A percentile compares a stretch with the other conserved stretches of the same genome.
Evolutionary conservation across 306 rosid genomes (phyloP).

Genomic region (Quillaja saponaria): DNA sequence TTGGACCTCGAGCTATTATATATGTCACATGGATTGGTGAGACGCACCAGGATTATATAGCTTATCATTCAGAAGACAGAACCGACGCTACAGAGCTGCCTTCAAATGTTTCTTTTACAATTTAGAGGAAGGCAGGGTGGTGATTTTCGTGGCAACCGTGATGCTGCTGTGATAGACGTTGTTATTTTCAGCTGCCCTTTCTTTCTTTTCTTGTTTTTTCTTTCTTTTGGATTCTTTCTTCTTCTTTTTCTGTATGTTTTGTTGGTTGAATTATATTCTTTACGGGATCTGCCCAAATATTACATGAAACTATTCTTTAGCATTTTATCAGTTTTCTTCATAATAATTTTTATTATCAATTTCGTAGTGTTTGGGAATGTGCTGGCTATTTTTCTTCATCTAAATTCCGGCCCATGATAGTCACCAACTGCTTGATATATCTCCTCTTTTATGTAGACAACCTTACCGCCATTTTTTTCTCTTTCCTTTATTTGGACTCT

Average conservation of each 20-base stretch:
- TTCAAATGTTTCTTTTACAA: constrained; percentile 21
- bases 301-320: too few relatives aligned
- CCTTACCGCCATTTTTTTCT: too few relatives aligned
- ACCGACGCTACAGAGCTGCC: too few relatives aligned
- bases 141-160: constrained; percentile 15
- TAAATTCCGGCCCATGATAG: too few relatives aligned
- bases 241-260: constrained; percentile 6
- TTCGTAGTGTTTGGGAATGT: too few relatives aligned
- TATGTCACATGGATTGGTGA: constrained; percentile 20
- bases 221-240: too few relatives aligned
- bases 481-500: too few relatives aligned
- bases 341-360: too few relatives aligned
- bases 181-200: constrained; percentile 24
- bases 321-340: too few relatives aligned
- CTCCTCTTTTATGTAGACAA: background rate
- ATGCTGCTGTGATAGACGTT: constrained; percentile 29
- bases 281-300: constrained; percentile 8
- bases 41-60: constrained; percentile 28
- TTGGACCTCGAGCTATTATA: constrained; percentile 19
- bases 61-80: too few relatives aligned
- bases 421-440: background rate
- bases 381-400: too few relatives aligned
- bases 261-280: constrained; percentile 13
- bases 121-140: constrained; percentile 19
- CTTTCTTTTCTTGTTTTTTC: too few relatives aligned